A percentile compares a stretch with the other conserved stretches of the same genome.
These are phyloP conservation scores for Penicillium concentricum DNA, from an alignment of 2,329 filamentous ascomycete species.

Conservation along the genomic window DNA sequence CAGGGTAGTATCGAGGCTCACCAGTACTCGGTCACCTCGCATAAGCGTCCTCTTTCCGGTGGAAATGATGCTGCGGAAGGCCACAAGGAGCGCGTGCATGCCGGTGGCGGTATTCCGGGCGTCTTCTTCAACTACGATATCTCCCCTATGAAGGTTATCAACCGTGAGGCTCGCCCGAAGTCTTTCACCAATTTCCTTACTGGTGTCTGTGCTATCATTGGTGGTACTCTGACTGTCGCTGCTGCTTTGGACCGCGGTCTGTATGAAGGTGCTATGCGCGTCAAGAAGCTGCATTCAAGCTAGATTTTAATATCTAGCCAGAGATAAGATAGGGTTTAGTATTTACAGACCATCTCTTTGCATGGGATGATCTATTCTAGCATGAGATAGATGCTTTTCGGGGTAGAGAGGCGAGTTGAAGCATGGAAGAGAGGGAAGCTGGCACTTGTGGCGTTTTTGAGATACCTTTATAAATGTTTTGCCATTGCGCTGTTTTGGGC, in stretches of 20 bases:
- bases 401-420: background rate
- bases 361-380: background rate
- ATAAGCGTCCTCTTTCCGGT: conserved; percentile 82
- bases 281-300: conserved; percentile 79
- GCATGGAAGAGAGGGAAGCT: conserved; percentile 1
- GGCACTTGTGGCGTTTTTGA: conserved; percentile 13
- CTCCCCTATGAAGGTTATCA: conserved; percentile 99
- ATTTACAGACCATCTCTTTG: background rate
- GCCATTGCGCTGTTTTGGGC: conserved; percentile 3
- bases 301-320: conserved; percentile 32
- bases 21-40: conserved; percentile 96
- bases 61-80: conserved; percentile 83
- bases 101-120: conserved; percentile 86
- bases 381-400: background rate
- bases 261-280: conserved; percentile 79
- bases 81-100: conserved; percentile 88
- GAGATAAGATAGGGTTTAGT: background rate
- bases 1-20: conserved; percentile 92
- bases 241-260: conserved; percentile 87
- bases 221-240: conserved; percentile 91
- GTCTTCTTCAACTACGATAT: conserved; percentile 99
- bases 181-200: conserved; percentile 90
- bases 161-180: conserved; percentile 86
- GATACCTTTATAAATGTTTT: conserved; percentile 10
- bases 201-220: conserved; percentile 89